Base-by-base conservation (phyloP, 768 basidiomycete species). In the Wakefieldia striispora region DNA sequence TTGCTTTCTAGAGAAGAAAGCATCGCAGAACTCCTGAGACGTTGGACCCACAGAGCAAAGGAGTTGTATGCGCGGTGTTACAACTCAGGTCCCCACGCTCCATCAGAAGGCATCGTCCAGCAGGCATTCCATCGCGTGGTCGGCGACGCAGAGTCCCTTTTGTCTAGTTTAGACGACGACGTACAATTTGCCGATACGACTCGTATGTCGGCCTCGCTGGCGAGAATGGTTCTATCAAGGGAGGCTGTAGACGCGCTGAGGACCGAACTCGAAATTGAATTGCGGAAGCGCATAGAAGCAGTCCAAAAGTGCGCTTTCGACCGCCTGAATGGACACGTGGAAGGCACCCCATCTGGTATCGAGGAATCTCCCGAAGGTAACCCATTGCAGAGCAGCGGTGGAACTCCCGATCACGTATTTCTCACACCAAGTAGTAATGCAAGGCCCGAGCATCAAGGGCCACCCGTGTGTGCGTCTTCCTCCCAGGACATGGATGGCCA, bases 1-100 rank as follows among this genome's bases (percentile, higher is more conserved):
- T 70, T 88, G 57, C 69, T 84, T 2, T 74, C 75, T 0, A 70
- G 86, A n/a, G 88, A 91, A 59, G 86, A 88, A 59, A 65, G 70
- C 23, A 57, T 84, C 0, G 69, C 73, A 2, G 81, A 84, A 56
- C 73, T 69, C 7, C 57, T 91, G 50, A 67, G 76, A 42, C 70
- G 79, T 40, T 87, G 82, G 83, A 68, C 81, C 7, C 68, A 77
- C 41, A 70, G 75, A 11, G 75, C 76, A 10, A 72, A 73, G 31
- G 81, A 86, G 56, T 57, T 62, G 5, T 66, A 60, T 62, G n/a
- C 48, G 20, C 43, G 72, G 57, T 56, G 67, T 63, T 44, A 58
- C 44, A 20, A 39, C 37, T 20, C 43, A 21, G 14, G 14, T 8
- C 34, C 20, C 5, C 24, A 12, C 10, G 17, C 36, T 29, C 29